phyloP scores from a whole-genome alignment of 164 flowering plant genomes.

The Macadamia tetraphylla region DNA sequence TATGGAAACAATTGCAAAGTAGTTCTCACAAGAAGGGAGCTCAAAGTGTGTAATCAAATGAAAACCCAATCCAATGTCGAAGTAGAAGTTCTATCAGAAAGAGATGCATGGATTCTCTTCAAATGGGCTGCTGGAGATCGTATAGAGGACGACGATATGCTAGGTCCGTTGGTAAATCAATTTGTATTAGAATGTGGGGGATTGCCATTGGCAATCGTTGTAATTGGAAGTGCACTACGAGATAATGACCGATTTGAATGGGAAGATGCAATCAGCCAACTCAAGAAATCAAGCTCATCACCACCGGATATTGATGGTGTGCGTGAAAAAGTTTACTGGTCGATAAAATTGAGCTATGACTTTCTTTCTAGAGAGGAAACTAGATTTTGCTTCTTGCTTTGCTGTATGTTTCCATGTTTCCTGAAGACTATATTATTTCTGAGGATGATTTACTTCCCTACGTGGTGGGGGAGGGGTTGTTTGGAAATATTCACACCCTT shows the following conservation, averaged over 20 bases:
- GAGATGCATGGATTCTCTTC: constrained; percentile 22
- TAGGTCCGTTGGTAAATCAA: background rate
- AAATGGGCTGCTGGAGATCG: constrained; percentile 7
- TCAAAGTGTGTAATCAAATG: constrained; percentile 14
- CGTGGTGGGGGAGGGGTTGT: background rate
- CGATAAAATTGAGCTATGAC: constrained; percentile 18
- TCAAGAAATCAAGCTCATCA: constrained; percentile 4
- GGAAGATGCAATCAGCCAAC: constrained; percentile 5
- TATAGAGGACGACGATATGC: background rate
- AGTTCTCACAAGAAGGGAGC: constrained; percentile 14
- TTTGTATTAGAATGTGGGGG: constrained; percentile 22
- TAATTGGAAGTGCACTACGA: constrained; percentile 17
- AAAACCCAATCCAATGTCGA: background rate
- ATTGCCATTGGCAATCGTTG: constrained; percentile 18
- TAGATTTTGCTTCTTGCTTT: constrained; percentile 18
- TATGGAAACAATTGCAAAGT: constrained; percentile 13
- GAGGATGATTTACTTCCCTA: background rate
- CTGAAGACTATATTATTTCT: constrained; percentile 13
- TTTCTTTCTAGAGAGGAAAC: constrained; percentile 5
- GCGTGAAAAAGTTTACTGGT: background rate
- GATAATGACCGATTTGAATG: constrained; percentile 5
- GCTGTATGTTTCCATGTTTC: constrained; percentile 13
- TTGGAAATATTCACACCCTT: background rate
- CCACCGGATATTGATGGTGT: background rate
- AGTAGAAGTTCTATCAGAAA: constrained; percentile 2